Conservation (phyloP, 192 early-diverging fungal species). For the Lunasporangiospora selenospora region DNA sequence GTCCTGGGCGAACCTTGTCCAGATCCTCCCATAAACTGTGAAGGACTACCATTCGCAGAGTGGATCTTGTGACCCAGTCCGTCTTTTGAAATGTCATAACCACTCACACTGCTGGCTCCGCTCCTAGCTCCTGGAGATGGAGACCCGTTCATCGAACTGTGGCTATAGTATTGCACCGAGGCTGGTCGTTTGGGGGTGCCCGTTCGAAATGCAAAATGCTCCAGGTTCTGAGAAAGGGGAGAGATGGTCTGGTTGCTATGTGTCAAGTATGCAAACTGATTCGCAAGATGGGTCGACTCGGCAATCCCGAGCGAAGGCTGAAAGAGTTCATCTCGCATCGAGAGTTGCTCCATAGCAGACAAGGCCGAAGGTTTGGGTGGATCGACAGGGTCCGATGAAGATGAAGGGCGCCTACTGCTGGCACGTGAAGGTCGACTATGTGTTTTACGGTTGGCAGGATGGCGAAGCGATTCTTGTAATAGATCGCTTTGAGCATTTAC, state of each 20-base stretch:
- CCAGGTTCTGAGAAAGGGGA: constrained; percentile 78
- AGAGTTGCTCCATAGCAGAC: constrained; percentile 9
- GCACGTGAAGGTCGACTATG: neutral
- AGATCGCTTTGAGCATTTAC: constrained; percentile 22
- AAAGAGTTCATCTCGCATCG: constrained; percentile 10
- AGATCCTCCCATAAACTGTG: too few species aligned
- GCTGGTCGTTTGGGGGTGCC: constrained; percentile 47
- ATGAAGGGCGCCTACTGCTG: constrained; percentile 27
- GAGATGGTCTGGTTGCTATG: constrained; percentile 87
- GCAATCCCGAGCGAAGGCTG: constrained; percentile 17
- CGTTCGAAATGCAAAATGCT: constrained; percentile 83
- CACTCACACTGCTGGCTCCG: constrained; percentile 15
- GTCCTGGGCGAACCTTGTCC: constrained; percentile 31
- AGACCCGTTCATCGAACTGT: neutral
- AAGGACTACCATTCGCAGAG: too few species aligned
- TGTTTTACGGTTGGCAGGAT: constrained; percentile 12
- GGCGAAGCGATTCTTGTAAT: constrained; percentile 34
- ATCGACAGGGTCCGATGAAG: constrained; percentile 7
- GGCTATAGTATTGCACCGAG: constrained; percentile 35
- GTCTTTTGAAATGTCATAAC: constrained; percentile 9
- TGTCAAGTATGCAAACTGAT: constrained; percentile 86
- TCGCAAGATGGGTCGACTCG: constrained; percentile 78
- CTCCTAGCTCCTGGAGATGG: constrained; percentile 19
- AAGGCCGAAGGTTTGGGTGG: neutral
- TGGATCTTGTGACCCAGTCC: too few species aligned